phyloP scores from a whole-genome alignment of 768 basidiomycete genomes.

The Kondoa malvinella region DNA sequence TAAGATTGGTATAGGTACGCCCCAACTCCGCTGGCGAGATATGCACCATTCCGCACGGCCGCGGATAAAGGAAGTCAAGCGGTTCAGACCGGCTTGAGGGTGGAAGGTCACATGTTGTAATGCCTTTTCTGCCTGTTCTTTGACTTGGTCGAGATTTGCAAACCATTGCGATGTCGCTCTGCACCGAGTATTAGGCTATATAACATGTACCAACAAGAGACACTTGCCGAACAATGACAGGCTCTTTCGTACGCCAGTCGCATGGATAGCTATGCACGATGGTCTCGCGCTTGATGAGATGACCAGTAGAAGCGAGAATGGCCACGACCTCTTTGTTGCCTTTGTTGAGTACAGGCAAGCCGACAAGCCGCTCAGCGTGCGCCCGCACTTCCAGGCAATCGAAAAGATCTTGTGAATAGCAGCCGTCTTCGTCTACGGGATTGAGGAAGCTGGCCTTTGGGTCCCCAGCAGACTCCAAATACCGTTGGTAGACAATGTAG shows the following conservation, averaged over 20 bases:
- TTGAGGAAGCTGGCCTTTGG: conserved; percentile 43
- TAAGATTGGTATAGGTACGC: conserved; percentile 83
- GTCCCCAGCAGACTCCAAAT: conserved; percentile 31
- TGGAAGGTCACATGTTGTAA: conserved; percentile 81
- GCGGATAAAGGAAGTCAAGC: conserved; percentile 69
- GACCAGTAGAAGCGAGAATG: conserved; percentile 41
- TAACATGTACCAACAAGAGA: no score
- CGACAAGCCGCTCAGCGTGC: conserved; percentile 36
- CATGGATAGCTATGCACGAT: conserved; percentile 83
- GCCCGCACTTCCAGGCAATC: conserved; percentile 42
- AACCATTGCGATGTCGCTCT: no score
- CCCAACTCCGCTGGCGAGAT: conserved; percentile 92
- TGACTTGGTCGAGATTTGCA: no score
- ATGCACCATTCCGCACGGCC: conserved; percentile 98
- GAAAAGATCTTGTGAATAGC: conserved; percentile 48
- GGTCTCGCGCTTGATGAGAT: conserved; percentile 48
- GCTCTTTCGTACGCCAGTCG: conserved; percentile 95
- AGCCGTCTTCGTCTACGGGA: conserved; percentile 63
- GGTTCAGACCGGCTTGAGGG: conserved; percentile 61
- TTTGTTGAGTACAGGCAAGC: conserved; percentile 53
- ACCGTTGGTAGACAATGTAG: conserved; percentile 51
- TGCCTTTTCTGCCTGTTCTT: no score
- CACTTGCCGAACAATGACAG: no score
- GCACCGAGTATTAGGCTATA: no score
- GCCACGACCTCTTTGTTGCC: conserved; percentile 53